A percentile compares a stretch with the other conserved stretches of the same genome.
These are phyloP conservation scores for Apiospora kogelbergensis DNA, from an alignment of 2,329 filamentous ascomycete genomes.

Conservation along the genomic window DNA sequence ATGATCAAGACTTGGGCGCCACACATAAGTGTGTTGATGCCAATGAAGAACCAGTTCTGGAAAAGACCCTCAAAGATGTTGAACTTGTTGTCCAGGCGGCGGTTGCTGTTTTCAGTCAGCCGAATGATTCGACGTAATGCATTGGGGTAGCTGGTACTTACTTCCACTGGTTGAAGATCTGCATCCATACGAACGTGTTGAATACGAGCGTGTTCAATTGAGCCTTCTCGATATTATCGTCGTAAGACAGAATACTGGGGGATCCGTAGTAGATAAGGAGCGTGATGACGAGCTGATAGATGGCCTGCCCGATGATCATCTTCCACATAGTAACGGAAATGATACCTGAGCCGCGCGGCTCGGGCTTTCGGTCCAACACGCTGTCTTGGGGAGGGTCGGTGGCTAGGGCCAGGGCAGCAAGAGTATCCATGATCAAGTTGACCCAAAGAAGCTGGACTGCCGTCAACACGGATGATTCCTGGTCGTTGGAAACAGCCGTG, in stretches of 20 bases:
- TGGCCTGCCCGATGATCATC: slow-evolving; percentile 92
- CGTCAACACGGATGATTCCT: slow-evolving; percentile 75
- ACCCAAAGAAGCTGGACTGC: slow-evolving; percentile 95
- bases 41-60: slow-evolving; percentile 85
- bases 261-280: slow-evolving; percentile 82
- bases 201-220: slow-evolving; percentile 83
- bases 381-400: slow-evolving; percentile 86
- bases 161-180: slow-evolving; percentile 98
- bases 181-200: slow-evolving; percentile 99
- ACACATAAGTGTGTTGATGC: slow-evolving; percentile 83
- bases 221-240: slow-evolving; percentile 31
- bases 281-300: slow-evolving; percentile 81
- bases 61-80: slow-evolving; percentile 91
- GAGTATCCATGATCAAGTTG: slow-evolving; percentile 96
- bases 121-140: background rate
- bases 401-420: slow-evolving; percentile 83
- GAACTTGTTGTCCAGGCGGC: slow-evolving; percentile 89
- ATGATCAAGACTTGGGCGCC: slow-evolving; percentile 88
- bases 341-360: slow-evolving; percentile 55
- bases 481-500: slow-evolving; percentile 70
- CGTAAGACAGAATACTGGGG: slow-evolving; percentile 53
- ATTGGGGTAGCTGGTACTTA: slow-evolving; percentile 42
- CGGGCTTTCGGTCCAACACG: slow-evolving; percentile 74
- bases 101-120: slow-evolving; percentile 59
- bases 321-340: slow-evolving; percentile 98